Evolutionary conservation across 306 rosid species (phyloP).

Genomic region (Bauhinia variegata): DNA sequence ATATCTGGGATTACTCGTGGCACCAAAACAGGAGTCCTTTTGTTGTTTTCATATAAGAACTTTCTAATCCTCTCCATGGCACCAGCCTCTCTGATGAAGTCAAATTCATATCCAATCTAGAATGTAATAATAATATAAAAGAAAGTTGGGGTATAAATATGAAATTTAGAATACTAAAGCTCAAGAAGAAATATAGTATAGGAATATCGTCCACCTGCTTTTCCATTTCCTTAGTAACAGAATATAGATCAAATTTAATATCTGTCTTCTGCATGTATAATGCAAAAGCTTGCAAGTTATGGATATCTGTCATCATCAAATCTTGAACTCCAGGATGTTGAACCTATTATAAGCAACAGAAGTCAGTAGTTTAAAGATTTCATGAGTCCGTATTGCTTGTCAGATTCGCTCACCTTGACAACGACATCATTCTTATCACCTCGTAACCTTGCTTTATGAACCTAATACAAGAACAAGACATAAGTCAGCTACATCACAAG

Average conservation of each 20-base stretch:
- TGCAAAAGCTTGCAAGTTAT: conserved; percentile 90
- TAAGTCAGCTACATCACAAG: conserved; percentile 35
- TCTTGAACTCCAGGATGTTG: conserved; percentile 99
- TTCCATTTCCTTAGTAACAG: conserved; percentile 95
- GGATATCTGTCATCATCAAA: conserved; percentile 98
- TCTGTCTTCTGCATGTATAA: conserved; percentile 91
- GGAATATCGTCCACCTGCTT: conserved; percentile 66
- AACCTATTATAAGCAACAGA: conserved; percentile 59
- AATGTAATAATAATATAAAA: conserved; percentile 36
- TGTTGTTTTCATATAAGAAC: conserved; percentile 71
- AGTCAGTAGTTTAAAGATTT: conserved; percentile 38
- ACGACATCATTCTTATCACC: conserved; percentile 77
- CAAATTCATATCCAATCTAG: conserved; percentile 95
- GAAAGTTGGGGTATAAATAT: conserved; percentile 24
- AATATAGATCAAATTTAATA: conserved; percentile 86
- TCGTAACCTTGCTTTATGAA: conserved; percentile 82
- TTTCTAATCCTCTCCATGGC: conserved; percentile 77
- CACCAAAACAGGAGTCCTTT: conserved; percentile 77
- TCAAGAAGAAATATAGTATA: conserved; percentile 26
- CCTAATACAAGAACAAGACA: conserved; percentile 56
- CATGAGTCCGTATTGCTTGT: conserved; percentile 26
- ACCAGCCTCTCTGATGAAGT: conserved; percentile 83
- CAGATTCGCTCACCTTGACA: conserved; percentile 73
- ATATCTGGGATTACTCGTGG: conserved; percentile 65
- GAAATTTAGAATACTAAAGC: neutral